Base-by-base conservation (phyloP, 1,284 basidiomycete species). In the Apiotrichum siamense region DNA sequence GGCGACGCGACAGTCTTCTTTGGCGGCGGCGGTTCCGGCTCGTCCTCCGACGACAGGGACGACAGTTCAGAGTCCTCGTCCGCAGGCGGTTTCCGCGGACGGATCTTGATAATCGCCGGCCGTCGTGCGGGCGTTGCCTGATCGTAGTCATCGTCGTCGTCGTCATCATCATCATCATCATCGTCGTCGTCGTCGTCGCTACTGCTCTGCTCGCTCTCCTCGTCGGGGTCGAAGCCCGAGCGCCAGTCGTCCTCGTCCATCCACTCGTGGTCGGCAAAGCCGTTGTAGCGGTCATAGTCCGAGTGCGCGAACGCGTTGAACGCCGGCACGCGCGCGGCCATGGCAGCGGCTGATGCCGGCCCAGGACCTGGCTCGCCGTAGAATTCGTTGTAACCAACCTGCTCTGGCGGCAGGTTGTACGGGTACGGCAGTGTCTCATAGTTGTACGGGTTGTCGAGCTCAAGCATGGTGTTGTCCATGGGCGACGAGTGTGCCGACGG, bases 281-380 rank as follows among this genome's bases (percentile, higher is more conserved):
- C 50, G 17, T 50, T 44, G 26, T 52, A 41, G 36, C 57, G 57
- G 31, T 62, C 69, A 31, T 65, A 60, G 35, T 71, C 64, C 0
- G 62, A 55, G 4, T 64, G 64, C 7, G 73, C 65, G 47, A 74
- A 74, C 7, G 68, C 69, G 55, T 71, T 73, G 67, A 73, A 73
- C 2, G 67, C 52, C 20, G 66, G 58, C 21, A 65, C 57, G 21
- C 66, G 53, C 11, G 64, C 60, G 3, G 64, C 63, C 49, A 68
- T 61, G 18, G 59, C 53, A n/a, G 64, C 60, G 18, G 64, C 57
- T 1, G 66, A 62, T 1, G 62, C 47, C 0, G 68, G 70, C 5
- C 70, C 70, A 1, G 67, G 64, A 10, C 65, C 67, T 3, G 55
- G 32, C 49, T 72, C 65, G 27, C 67, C 70, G 44, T 59, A 71